Conservation (phyloP, 257 asterid species). For the Przewalskia tangutica region DNA sequence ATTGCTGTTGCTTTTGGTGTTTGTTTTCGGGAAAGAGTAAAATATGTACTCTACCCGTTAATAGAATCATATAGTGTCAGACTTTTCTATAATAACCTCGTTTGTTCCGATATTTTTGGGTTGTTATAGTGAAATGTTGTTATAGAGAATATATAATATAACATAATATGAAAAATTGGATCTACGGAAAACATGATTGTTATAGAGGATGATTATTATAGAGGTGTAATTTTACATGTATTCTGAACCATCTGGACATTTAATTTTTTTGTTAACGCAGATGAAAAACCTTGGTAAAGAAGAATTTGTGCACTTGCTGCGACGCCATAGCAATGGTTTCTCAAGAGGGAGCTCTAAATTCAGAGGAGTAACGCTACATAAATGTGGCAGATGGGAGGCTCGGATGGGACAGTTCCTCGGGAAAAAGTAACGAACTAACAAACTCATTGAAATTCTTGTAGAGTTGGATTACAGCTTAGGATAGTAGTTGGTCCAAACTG, state of each 20-base stretch:
- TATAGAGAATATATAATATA: no score
- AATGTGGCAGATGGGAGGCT: constrained; percentile 67
- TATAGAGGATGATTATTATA: no score
- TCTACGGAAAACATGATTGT: no score
- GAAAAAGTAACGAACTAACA: constrained; percentile 38
- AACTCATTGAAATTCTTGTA: constrained; percentile 12
- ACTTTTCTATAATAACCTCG: no score
- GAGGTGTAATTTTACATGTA: neutral
- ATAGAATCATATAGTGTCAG: neutral
- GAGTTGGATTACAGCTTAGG: neutral
- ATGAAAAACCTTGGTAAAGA: constrained; percentile 35
- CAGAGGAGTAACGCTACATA: constrained; percentile 53
- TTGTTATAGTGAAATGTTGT: no score
- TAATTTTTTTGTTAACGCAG: neutral
- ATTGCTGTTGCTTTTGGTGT: no score
- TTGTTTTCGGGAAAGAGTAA: no score
- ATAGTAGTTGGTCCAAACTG: neutral
- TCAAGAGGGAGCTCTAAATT: constrained; percentile 50
- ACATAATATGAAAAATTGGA: no score
- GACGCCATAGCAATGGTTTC: constrained; percentile 52
- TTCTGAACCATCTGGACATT: neutral
- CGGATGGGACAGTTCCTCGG: constrained; percentile 56
- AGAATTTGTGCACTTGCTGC: constrained; percentile 47
- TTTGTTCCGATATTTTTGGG: no score
- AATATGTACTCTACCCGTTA: no score